phyloP scores from a whole-genome alignment of 176 grass and related monocot species.

The Lolium perenne region DNA sequence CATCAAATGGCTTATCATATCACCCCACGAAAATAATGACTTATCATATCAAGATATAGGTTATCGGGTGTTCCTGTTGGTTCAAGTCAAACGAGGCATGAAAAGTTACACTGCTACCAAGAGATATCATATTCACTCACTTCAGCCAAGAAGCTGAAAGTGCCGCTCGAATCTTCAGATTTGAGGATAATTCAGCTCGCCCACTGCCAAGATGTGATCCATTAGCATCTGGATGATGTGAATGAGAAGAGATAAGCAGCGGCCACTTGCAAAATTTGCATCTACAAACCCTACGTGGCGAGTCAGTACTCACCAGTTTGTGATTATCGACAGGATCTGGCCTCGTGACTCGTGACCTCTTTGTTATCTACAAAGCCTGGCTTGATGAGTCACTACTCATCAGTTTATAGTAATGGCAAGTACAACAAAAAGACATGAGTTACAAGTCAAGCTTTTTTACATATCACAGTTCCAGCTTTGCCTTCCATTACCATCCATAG shows the following conservation, averaged over 20 bases:
- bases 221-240: background rate
- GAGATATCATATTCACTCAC: background rate
- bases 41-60: slow-evolving; percentile 37
- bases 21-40: background rate
- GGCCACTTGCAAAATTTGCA: background rate
- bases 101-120: background rate
- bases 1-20: slow-evolving; percentile 39
- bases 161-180: background rate
- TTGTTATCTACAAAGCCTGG: no score
- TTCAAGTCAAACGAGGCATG: slow-evolving; percentile 28
- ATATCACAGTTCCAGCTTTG: no score
- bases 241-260: background rate
- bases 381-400: background rate
- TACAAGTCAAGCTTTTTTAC: no score
- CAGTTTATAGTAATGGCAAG: background rate
- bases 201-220: background rate
- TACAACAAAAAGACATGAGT: no score
- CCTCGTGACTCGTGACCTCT: background rate
- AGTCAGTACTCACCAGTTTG: background rate
- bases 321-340: background rate
- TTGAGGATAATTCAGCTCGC: background rate
- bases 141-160: background rate
- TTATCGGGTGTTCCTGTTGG: background rate
- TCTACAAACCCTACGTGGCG: background rate
- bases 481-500: no score